These are phyloP conservation scores for Abrus pulchellus DNA, from an alignment of 306 rosid species.

Conservation along the genomic window DNA sequence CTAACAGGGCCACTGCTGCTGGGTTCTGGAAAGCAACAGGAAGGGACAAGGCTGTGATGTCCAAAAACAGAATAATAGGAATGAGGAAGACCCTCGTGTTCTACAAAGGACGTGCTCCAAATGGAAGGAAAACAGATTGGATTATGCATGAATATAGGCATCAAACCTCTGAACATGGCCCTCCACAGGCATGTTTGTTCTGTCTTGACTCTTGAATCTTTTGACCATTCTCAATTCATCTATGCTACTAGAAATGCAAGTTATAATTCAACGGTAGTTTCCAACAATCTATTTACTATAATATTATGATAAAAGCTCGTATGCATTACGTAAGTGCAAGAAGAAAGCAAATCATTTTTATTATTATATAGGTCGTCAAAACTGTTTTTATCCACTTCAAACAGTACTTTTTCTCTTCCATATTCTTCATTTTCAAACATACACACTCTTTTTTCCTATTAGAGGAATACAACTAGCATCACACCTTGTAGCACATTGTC, in stretches of 20 bases:
- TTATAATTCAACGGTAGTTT: background rate
- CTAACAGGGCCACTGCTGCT: slow-evolving; percentile 88
- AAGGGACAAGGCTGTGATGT: slow-evolving; percentile 86
- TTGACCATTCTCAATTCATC: background rate
- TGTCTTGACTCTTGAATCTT: background rate
- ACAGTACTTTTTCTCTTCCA: background rate
- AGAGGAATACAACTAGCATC: background rate
- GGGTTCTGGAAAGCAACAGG: slow-evolving; percentile 99
- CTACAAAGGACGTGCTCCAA: slow-evolving; percentile 94
- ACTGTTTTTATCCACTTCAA: slow-evolving; percentile 3
- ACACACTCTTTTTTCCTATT: slow-evolving; percentile 15
- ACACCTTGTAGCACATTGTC: background rate
- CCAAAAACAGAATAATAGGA: slow-evolving; percentile 78
- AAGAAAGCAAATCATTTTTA: slow-evolving; percentile 22
- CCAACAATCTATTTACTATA: background rate
- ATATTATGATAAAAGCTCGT: background rate
- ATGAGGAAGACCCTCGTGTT: slow-evolving; percentile 96
- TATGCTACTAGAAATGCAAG: background rate
- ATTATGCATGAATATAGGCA: slow-evolving; percentile 93
- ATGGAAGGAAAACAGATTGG: slow-evolving; percentile 91
- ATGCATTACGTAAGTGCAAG: slow-evolving; percentile 21
- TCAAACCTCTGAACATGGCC: slow-evolving; percentile 80
- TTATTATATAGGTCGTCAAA: background rate
- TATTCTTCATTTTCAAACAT: slow-evolving; percentile 32
- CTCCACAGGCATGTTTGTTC: slow-evolving; percentile 69